Evolutionary conservation across 1,284 basidiomycete species (phyloP), one percentile per base, ranked within the genome.

Genomic region (Stereum hirsutum): DNA sequence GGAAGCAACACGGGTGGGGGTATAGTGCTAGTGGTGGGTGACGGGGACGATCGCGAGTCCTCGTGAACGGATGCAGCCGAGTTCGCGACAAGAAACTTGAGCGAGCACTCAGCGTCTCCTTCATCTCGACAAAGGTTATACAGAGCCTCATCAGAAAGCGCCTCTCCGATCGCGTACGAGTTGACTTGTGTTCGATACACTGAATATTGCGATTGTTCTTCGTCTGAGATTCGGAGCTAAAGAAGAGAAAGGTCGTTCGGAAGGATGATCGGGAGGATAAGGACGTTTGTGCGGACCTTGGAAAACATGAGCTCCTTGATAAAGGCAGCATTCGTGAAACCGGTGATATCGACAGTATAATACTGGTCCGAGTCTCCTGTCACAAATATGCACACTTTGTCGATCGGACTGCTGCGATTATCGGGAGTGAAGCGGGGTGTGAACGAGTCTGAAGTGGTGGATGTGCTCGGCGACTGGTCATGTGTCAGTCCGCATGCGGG

Each of bases 131-230:
- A 90, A n/a, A 91, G 66, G 14, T 75, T 71, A 52, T 85, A 74
- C 4, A 95, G 64, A 45, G 68, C 66, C 19, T 87, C 80, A 49
- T 85, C 77, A 3, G 72, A 63, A 23, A 94, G 62, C 4, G 88
- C 76, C 12, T 78, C 77, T 4, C 85, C 78, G 39, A 84, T 73
- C 14, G 86, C 83, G 52, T 72, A 80, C 23, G 76, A 73, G 42
- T 85, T 88, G 51, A 93, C 81, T 59, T 90, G 84, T 0, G 91
- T 93, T 39, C 78, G 79, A 65, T 87, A 91, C 43, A 95, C 82
- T n/a, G 82, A 77, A 56, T 83, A 81, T 23, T 72, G 76, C 4
- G 71, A 58, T 55, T 86, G 81, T 50, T 90, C 88, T 51, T 91
- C 89, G 49, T 94, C 90, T 24, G 74, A 72, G 43, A 95, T 89